Percentiles rank a stretch among this genome's conserved stretches.
phyloP scores from a whole-genome alignment of 768 basidiomycete genomes.

The Mycena haematopus region DNA sequence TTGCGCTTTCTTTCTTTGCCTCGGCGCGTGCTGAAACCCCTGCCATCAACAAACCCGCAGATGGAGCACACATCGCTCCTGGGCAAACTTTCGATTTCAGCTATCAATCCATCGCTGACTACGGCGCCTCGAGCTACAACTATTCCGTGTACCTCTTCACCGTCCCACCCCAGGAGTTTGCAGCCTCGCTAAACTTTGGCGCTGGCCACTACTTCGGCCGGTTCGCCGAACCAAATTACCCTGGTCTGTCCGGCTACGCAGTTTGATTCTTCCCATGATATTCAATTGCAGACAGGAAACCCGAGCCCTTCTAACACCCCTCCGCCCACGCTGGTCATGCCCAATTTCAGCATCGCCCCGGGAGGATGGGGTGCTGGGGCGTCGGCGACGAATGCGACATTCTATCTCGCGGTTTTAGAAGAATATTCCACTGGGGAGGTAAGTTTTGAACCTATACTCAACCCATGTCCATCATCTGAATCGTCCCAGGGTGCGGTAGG shows the following conservation, averaged over 20 bases:
- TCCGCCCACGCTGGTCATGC: constrained; percentile 49
- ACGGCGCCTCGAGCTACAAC: constrained; percentile 47
- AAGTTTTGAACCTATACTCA: constrained; percentile 20
- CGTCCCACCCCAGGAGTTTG: constrained; percentile 30
- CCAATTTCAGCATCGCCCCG: constrained; percentile 47
- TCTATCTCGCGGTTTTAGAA: constrained; percentile 48
- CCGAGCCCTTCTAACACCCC: constrained; percentile 46
- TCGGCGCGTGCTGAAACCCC: constrained; percentile 1
- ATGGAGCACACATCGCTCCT: constrained; percentile 44
- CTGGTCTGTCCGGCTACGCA: constrained; percentile 36
- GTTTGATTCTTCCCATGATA: neutral
- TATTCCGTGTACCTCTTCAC: constrained; percentile 50
- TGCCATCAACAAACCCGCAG: constrained; percentile 32
- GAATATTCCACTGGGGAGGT: constrained; percentile 48
- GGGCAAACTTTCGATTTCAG: constrained; percentile 47
- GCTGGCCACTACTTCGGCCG: constrained; percentile 52
- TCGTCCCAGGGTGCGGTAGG: constrained; percentile 34
- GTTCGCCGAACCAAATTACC: constrained; percentile 50
- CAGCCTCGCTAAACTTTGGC: constrained; percentile 38
- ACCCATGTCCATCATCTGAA: neutral
- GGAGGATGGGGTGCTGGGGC: constrained; percentile 47
- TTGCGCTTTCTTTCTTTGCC: neutral
- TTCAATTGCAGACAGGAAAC: constrained; percentile 39
- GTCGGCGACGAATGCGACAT: constrained; percentile 36
- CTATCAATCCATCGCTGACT: constrained; percentile 49